Base-by-base conservation (phyloP, 331 rosid genomes). In the Quercus phellos region DNA sequence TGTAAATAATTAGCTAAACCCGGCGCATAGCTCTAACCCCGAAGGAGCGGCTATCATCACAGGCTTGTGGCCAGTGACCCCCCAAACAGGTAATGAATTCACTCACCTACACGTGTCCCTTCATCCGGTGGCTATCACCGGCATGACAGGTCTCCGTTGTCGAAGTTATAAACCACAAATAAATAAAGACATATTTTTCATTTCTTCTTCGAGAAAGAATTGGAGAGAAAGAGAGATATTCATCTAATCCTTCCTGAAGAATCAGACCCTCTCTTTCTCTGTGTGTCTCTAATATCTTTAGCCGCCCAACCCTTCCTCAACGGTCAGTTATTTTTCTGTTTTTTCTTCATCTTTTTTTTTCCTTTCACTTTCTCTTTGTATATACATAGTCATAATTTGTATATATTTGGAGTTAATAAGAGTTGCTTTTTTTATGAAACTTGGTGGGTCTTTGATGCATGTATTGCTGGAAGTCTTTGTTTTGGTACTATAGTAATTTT, bases 81-180 rank as follows among this genome's bases (percentile, higher is more conserved):
- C 51, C 50, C 27, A 46, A 50, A 2, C 53, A 7, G 24, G 11
- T 6, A 4, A 32, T n/a, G 58, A 22, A 0, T 34, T 26, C 59
- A 2, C 4, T 14, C 4, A 32, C 70, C 74, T 77, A 71, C 88
- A 81, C 82, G 86, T 82, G 89, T 77, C 58, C 75, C 29, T 19
- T 42, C 34, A 17, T 6, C 67, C 70, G 82, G 80, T 79, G 3
- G 70, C 74, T 6, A 11, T 85, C 19, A 80, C 81, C 80, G 79
- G 71, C 85, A 58, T 58, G 78, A 77, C 83, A 77, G 43, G 59
- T 78, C 43, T 16, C 5, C 24, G 21, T 68, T 77, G 59, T 61
- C 64, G 69, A 78, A 24, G 53, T 78, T 80, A 70, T 85, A 74
- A 61, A 73, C 89, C 89, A 82, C 89, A 88, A 17, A 80, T 79